These are phyloP conservation scores for Xylariomycetidae sp. DNA, from an alignment of 2,329 filamentous ascomycete genomes.

Conservation along the genomic window DNA sequence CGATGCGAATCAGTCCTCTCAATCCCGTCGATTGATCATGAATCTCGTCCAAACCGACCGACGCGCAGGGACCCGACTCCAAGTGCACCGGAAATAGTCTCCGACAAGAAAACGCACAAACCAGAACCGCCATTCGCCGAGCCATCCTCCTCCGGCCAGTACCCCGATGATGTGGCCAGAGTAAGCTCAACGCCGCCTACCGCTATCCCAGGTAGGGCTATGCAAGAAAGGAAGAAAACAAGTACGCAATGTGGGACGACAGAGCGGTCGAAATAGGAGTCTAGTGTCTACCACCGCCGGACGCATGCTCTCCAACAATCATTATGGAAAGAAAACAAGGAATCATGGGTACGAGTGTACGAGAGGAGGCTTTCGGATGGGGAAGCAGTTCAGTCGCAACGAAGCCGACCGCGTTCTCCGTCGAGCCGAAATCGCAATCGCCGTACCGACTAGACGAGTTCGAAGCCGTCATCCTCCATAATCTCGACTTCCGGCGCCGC, in stretches of 20 bases:
- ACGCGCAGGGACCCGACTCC: too few species aligned
- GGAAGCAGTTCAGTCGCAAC: constrained; percentile 4
- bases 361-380: constrained; percentile 1
- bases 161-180: constrained; percentile 10
- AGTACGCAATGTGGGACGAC: constrained; percentile 1
- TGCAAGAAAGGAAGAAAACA: constrained; percentile 10
- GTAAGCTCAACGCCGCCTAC: constrained; percentile 21
- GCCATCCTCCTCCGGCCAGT: constrained; percentile 21
- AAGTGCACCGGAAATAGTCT: constrained; percentile 2
- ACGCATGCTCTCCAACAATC: too few species aligned
- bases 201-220: constrained; percentile 13
- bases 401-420: constrained; percentile 4
- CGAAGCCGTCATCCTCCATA: constrained; percentile 37
- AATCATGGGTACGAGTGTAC: constrained; percentile 4
- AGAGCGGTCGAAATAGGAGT: not conserved
- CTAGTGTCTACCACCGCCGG: not conserved
- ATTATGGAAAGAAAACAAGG: constrained; percentile 3
- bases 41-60: too few species aligned
- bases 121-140: constrained; percentile 19
- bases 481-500: constrained; percentile 18
- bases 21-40: too few species aligned
- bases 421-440: not conserved
- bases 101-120: constrained; percentile 1
- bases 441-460: constrained; percentile 23
- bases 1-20: too few species aligned